phyloP scores from a whole-genome alignment of 2,329 filamentous ascomycete genomes.

The Orbilia oligospora region DNA sequence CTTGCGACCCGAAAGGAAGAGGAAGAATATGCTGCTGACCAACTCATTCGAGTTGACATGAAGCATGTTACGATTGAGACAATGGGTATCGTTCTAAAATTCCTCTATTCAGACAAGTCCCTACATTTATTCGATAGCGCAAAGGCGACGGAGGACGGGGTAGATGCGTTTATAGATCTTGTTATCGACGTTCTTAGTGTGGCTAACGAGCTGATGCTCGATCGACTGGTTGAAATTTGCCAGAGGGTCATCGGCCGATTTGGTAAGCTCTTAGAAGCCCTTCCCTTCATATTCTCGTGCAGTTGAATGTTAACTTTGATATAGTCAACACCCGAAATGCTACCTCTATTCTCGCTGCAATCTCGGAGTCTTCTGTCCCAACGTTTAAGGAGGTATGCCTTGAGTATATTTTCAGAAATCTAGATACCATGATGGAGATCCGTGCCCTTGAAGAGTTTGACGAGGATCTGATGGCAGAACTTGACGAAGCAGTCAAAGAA shows the following conservation, averaged over 20 bases:
- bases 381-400: conserved; percentile 90
- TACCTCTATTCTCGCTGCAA: conserved; percentile 84
- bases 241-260: conserved; percentile 86
- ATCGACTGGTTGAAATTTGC: conserved; percentile 89
- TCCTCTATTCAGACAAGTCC: conserved; percentile 87
- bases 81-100: conserved; percentile 83
- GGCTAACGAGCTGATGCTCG: conserved; percentile 95
- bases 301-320: conserved; percentile 60
- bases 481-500: conserved; percentile 83
- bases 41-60: conserved; percentile 80
- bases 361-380: conserved; percentile 84
- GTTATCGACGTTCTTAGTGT: conserved; percentile 90
- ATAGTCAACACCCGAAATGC: conserved; percentile 86
- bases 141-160: conserved; percentile 71
- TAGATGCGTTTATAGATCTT: conserved; percentile 90
- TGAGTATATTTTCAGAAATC: conserved; percentile 90
- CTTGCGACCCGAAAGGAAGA: conserved; percentile 77
- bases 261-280: conserved; percentile 68
- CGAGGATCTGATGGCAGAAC: conserved; percentile 82
- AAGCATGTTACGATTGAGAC: conserved; percentile 81
- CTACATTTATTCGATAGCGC: conserved; percentile 85
- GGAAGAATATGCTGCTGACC: conserved; percentile 66
- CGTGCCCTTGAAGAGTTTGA: conserved; percentile 87
- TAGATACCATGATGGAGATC: conserved; percentile 93
- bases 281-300: conserved; percentile 21